These are phyloP conservation scores for Penicillium polonicum DNA, from an alignment of 2,329 filamentous ascomycete genomes.

Conservation along the genomic window DNA sequence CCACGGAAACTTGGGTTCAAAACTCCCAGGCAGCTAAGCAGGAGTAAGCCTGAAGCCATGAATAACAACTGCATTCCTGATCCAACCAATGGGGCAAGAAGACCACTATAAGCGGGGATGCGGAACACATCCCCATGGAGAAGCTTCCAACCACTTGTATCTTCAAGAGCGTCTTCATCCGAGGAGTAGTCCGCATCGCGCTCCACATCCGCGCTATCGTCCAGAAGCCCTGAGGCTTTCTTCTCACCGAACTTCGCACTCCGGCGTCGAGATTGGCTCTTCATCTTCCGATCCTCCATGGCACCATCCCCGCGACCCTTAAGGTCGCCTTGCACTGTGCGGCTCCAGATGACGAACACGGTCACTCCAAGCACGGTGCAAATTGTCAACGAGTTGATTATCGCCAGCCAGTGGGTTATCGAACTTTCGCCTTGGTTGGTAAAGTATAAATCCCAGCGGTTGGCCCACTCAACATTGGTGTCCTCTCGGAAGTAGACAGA, in stretches of 20 bases:
- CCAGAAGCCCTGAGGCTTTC: constrained; percentile 56
- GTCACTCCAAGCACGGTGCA: constrained; percentile 74
- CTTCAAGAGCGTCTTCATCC: constrained; percentile 73
- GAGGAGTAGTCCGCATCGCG: constrained; percentile 57
- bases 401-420: constrained; percentile 83
- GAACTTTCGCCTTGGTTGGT: constrained; percentile 80
- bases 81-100: constrained; percentile 77
- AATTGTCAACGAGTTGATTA: constrained; percentile 83
- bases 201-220: constrained; percentile 56
- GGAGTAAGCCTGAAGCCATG: constrained; percentile 70
- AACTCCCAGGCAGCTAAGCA: constrained; percentile 72
- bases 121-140: constrained; percentile 87
- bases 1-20: constrained; percentile 87
- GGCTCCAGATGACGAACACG: constrained; percentile 75
- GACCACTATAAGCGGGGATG: constrained; percentile 64
- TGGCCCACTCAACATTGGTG: constrained; percentile 74
- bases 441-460: constrained; percentile 87
- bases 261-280: constrained; percentile 38
- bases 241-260: constrained; percentile 52
- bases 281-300: constrained; percentile 66
- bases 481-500: constrained; percentile 89
- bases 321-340: constrained; percentile 76
- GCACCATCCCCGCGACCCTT: constrained; percentile 67
- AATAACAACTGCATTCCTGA: constrained; percentile 85
- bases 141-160: constrained; percentile 84